These are phyloP conservation scores for Hypericum androsaemum DNA, from an alignment of 345 rosid genomes.

Conservation along the genomic window DNA sequence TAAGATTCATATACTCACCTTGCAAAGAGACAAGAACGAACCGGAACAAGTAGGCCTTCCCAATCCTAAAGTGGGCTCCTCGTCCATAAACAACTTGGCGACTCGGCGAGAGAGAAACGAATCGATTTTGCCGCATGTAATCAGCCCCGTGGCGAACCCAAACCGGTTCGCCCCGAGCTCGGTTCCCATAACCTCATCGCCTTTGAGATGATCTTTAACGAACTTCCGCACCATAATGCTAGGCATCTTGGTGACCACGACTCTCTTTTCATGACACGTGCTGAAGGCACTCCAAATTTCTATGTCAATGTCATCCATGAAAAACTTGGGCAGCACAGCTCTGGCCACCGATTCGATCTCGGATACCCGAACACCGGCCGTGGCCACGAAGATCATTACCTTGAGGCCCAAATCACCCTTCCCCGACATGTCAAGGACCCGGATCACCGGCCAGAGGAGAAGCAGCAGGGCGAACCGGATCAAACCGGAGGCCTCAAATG, in stretches of 20 bases:
- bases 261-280: slow-evolving; percentile 35
- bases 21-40: slow-evolving; percentile 48
- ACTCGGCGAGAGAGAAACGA: slow-evolving; percentile 23
- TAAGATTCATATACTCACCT: slow-evolving; percentile 30
- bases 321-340: slow-evolving; percentile 82
- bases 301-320: slow-evolving; percentile 59
- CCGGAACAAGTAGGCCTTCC: slow-evolving; percentile 25
- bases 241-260: slow-evolving; percentile 66
- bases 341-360: slow-evolving; percentile 79
- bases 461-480: slow-evolving; percentile 55
- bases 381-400: slow-evolving; percentile 59
- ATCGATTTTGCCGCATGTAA: slow-evolving; percentile 15
- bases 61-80: slow-evolving; percentile 43
- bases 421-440: slow-evolving; percentile 39
- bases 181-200: slow-evolving; percentile 64
- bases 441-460: slow-evolving; percentile 56
- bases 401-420: slow-evolving; percentile 38
- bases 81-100: slow-evolving; percentile 35
- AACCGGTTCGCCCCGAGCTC: slow-evolving; percentile 54
- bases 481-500: slow-evolving; percentile 78
- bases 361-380: slow-evolving; percentile 41
- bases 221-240: slow-evolving; percentile 74
- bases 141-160: slow-evolving; percentile 60
- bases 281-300: slow-evolving; percentile 69
- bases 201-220: slow-evolving; percentile 63